Evolutionary conservation across 2,329 filamentous ascomycete species (phyloP), one percentile per base, ranked within the genome.

Genomic region (Paecilomyces formosus): DNA sequence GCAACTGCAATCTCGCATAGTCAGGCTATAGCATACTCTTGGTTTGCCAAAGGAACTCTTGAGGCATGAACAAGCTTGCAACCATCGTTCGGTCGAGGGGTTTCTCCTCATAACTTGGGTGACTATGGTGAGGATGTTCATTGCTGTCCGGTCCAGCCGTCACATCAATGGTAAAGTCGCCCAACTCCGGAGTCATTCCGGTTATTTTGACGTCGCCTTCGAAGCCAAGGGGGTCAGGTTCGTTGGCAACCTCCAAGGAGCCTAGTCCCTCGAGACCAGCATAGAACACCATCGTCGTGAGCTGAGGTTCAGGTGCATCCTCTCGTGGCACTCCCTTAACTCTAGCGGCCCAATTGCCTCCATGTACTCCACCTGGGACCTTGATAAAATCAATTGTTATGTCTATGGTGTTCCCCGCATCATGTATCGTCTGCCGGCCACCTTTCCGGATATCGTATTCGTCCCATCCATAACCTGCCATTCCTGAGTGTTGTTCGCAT

Each of bases 381-480:
- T 97, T 99, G 69, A 97, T 86, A 75, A 97, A 97, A 55, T 90
- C 89, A 51, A 93, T 97, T 8, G 89, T 95, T 62, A 99, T 83
- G 76, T 97, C 92, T 64, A 99, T 83, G 58, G 84, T 84, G 76
- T 99, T 99, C 54, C 85, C 88, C 57, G 87, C 86, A 73, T 99
- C 94, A 70, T 95, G 91, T 60, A 99, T 93, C 0, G 89, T 89
- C 75, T 99, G 91, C 22, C 89, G 82, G 58, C 94, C 94, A 62
- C 94, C 94, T 58, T 82, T 88, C 59, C 94, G 84, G 22, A 92
- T 87, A 75, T 99, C 94, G 73, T 95, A 99, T 72, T 96, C 90
- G 68, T 97, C 92, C 94, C 94, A 99, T 62, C 94, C 94, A 73
- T 99, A 99, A 58, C 93, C 93, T 54, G 86, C 88, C 83, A 99